Conservation (phyloP, 345 rosid genomes). For the Eucalyptus sp. region DNA sequence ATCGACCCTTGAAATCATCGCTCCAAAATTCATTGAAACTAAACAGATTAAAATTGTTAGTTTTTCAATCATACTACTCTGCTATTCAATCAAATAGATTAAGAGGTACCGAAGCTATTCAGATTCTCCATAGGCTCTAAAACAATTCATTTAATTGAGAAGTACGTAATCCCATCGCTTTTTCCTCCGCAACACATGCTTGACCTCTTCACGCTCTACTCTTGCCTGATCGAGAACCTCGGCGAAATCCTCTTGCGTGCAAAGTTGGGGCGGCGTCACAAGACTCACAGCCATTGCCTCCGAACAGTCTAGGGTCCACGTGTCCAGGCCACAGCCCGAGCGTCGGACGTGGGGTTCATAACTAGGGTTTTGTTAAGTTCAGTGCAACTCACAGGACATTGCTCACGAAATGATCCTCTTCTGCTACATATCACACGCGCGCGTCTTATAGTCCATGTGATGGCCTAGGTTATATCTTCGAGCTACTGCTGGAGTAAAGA, state of each 20-base stretch:
- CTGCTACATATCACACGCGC: not conserved
- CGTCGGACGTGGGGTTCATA: not conserved
- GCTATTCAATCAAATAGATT: too few relatives aligned
- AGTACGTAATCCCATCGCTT: too few relatives aligned
- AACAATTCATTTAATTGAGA: too few relatives aligned
- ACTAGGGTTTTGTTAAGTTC: not conserved
- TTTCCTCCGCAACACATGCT: too few relatives aligned
- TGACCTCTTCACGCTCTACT: too few relatives aligned
- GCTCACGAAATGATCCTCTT: not conserved
- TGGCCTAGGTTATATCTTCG: not conserved
- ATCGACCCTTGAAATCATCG: not conserved
- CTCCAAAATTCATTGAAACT: not conserved
- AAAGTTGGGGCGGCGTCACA: not conserved
- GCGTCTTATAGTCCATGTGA: too few relatives aligned
- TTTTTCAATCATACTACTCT: too few relatives aligned
- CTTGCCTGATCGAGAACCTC: too few relatives aligned
- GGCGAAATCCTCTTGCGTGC: too few relatives aligned
- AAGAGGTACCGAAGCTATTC: too few relatives aligned
- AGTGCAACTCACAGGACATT: not conserved
- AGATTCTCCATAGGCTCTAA: too few relatives aligned
- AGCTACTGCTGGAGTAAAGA: not conserved
- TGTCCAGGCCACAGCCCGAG: not conserved
- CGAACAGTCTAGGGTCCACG: not conserved
- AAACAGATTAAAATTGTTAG: not conserved
- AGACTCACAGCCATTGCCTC: not conserved